These are phyloP conservation scores for Serendipita sp. DNA, from an alignment of 768 basidiomycete genomes.

Conservation along the genomic window DNA sequence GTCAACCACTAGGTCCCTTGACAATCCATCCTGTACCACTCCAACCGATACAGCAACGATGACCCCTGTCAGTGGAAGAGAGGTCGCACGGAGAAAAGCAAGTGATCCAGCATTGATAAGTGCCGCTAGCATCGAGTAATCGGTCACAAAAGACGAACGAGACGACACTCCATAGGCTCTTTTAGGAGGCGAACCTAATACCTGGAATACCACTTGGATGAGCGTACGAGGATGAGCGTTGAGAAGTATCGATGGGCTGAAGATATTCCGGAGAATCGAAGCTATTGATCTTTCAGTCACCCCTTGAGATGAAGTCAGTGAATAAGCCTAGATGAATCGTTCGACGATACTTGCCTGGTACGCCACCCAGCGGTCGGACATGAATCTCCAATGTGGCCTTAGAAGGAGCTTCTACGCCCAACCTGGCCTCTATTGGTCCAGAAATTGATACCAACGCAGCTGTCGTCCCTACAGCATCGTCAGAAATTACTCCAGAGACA, in stretches of 20 bases:
- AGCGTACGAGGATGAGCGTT: slow-evolving; percentile 53
- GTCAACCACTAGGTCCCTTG: slow-evolving; percentile 31
- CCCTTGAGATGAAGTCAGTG: slow-evolving; percentile 14
- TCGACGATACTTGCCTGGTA: slow-evolving; percentile 27
- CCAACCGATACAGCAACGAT: slow-evolving; percentile 51
- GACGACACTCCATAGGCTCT: background rate
- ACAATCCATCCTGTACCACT: background rate
- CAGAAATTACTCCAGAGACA: slow-evolving; percentile 10
- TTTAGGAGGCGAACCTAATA: slow-evolving; percentile 20
- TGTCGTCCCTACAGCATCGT: slow-evolving; percentile 22
- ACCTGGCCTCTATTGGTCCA: slow-evolving; percentile 63
- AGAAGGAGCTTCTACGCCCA: slow-evolving; percentile 50
- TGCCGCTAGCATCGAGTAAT: slow-evolving; percentile 37
- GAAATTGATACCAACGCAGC: slow-evolving; percentile 52
- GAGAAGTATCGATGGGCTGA: slow-evolving; percentile 50
- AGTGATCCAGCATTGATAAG: slow-evolving; percentile 55
- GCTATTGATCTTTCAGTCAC: slow-evolving; percentile 49
- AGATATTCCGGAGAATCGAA: slow-evolving; percentile 33
- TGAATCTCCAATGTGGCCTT: slow-evolving; percentile 60
- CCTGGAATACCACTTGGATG: slow-evolving; percentile 63
- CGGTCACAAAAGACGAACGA: slow-evolving; percentile 14
- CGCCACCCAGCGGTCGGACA: slow-evolving; percentile 49
- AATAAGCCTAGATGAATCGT: background rate
- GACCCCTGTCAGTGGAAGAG: slow-evolving; percentile 59
- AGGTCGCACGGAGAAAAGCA: slow-evolving; percentile 51